Base-by-base conservation (phyloP, 768 basidiomycete genomes). In the Boletus barrowsii region DNA sequence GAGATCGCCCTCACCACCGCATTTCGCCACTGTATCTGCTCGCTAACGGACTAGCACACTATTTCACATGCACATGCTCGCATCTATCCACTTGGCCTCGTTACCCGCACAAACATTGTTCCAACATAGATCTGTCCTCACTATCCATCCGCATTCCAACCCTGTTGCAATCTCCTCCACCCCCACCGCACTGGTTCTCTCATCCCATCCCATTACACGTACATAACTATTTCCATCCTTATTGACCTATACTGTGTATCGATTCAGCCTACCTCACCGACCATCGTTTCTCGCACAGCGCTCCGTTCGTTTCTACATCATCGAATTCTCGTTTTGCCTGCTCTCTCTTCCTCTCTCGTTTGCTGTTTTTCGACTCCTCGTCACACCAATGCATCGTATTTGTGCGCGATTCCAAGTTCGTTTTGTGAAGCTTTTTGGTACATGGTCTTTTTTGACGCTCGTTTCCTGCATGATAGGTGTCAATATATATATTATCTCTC, bases 191-290 rank as follows among this genome's bases (percentile, higher is more conserved):
- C 32, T 39, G 45, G 24, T 11, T 15, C 33, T 17, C 48, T 40
- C 48, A 36, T 6, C n/a, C 18, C 39, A 37, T 14, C 51, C 42
- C 48, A 37, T n/a, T 52, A 57, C 56, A 62, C 58, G 51, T 63
- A 68, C 48, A 65, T 65, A 56, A 62, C 48, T 66, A 66, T 68
- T 52, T 43, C 24, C 60, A 51, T 62, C 58, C 54, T 66, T 68
- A 66, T 66, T 65, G 42, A 53, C 58, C 48, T 63, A 57, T 53
- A 48, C 56, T 56, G 50, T 66, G 61, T 66, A 66, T 63, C 66
- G 47, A 60, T 54, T 51, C 60, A 62, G n/a, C 42, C 44, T 54
- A 62, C 10, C 51, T 53, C 54, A 22, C 29, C 36, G 49, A 53
- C 50, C 47, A 35, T 51, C 52, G 18, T 50, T 51, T 51, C 26